Evolutionary conservation across 768 basidiomycete genomes (phyloP).

Genomic region (Coprinopsis strossmayeri): DNA sequence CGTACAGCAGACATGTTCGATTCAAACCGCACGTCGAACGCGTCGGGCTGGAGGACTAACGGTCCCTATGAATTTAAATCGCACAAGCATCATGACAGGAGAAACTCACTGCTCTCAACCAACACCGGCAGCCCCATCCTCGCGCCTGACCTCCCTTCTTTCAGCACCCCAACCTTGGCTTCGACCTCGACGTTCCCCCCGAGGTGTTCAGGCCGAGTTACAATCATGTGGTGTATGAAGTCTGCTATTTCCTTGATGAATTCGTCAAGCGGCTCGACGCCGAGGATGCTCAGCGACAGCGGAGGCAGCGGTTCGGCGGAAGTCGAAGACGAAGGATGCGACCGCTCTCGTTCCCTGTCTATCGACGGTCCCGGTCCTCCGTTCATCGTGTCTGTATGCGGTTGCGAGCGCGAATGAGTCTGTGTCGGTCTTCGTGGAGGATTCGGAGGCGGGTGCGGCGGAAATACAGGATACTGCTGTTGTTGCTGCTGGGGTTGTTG

Average conservation of each 20-base stretch:
- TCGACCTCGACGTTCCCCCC: conserved; percentile 75
- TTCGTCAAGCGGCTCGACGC: conserved; percentile 87
- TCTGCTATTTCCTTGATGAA: conserved; percentile 90
- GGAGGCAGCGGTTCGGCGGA: conserved; percentile 38
- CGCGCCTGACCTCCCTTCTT: conserved; percentile 47
- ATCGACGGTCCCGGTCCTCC: conserved; percentile 21
- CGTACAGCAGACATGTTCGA: conserved; percentile 88
- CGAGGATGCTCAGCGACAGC: conserved; percentile 75
- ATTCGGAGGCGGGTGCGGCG: not conserved
- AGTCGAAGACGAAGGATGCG: no score
- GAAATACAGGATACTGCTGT: not conserved
- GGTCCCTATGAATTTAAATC: not conserved
- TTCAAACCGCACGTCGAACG: conserved; percentile 68
- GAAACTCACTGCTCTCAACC: conserved; percentile 77
- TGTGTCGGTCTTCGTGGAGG: conserved; percentile 9
- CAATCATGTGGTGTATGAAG: conserved; percentile 73
- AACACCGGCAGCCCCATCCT: conserved; percentile 66
- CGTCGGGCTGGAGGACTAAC: conserved; percentile 63
- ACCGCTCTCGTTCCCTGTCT: no score
- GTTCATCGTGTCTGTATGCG: conserved; percentile 6
- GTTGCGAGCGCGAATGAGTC: conserved; percentile 14
- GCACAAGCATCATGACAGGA: conserved; percentile 10
- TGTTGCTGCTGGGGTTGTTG: not conserved
- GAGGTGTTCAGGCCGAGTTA: conserved; percentile 42
- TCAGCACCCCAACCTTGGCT: conserved; percentile 79